Evolutionary conservation across 495 filamentous ascomycete species (phyloP), one percentile per base, ranked within the genome.

Genomic region (Alectoria sarmentosa): DNA sequence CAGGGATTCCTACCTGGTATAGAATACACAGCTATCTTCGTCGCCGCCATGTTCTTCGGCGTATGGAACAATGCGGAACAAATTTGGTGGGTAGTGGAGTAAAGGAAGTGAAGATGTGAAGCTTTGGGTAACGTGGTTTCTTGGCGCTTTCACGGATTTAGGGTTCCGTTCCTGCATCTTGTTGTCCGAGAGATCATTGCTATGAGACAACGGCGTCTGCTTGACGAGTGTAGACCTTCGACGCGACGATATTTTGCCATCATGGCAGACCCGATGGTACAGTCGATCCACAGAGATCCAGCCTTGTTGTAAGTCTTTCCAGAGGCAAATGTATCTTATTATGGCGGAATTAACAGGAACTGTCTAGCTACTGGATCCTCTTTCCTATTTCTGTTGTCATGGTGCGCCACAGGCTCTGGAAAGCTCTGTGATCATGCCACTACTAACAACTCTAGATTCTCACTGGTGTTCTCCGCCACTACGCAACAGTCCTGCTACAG

Each of bases 221-320:
- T 56, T 37, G 19, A 55, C 28, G 9, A 5, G 15, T 32, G 13
- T 4, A 1, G 30, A 7, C n/a, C 52, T 55, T n/a, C 14, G 30
- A 34, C 52, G 17, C 30, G 46, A 60, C 58, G 46, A 60, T 10
- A 56, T 52, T 30, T 62, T 61, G 57, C 48, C 71, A 82, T 49
- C 17, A 98, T 98, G 95, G 89, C 90, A 52, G 73, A 77, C 66
- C 89, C 92, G 80, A 82, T 88, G 66, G 84, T 88, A 67, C 94
- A 98, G 80, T 92, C 91, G 78, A 97, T 98, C 86, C 90, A 94
- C 80, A 79, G 94, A 83, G 94, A 98, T 92, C 95, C 94, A 69
- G 93, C 96, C 75, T 83, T 98, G 66, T 96, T 98, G 94, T 97
- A 77, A 74, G 83, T 60, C 26, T 36, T 70, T 59, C 61, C 49